Percentiles rank a stretch among this genome's conserved stretches.
phyloP scores from a whole-genome alignment of 164 flowering plant genomes.

The Chimonanthus praecox region DNA sequence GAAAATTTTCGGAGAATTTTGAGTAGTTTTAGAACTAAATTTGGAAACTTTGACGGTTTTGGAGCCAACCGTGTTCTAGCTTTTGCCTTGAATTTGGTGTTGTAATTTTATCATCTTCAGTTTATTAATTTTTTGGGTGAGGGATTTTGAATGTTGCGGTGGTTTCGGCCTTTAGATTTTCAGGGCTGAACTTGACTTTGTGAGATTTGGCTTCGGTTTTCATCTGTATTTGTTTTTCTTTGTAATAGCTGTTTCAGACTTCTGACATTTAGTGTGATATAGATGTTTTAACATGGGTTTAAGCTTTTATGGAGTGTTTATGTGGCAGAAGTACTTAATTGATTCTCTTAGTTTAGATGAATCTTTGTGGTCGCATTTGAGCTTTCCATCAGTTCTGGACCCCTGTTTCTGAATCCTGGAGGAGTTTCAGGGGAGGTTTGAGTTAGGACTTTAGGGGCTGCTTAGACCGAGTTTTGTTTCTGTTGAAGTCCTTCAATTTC shows the following conservation, averaged over 20 bases:
- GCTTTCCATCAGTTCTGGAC: neutral
- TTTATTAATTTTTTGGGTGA: neutral
- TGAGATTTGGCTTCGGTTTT: neutral
- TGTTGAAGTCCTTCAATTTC: neutral
- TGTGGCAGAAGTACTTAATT: neutral
- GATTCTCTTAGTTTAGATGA: neutral
- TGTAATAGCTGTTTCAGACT: too few species aligned
- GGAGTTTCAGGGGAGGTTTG: neutral
- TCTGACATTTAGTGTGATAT: neutral
- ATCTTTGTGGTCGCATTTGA: neutral
- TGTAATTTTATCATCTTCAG: neutral
- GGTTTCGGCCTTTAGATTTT: neutral
- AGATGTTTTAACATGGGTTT: neutral
- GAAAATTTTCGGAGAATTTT: neutral
- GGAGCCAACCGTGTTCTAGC: neutral
- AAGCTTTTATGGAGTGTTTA: neutral
- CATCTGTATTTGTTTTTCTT: neutral
- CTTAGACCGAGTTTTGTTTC: neutral
- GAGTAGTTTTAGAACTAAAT: conserved; percentile 1
- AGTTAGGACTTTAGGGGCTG: neutral
- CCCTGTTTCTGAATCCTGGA: neutral
- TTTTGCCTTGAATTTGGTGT: neutral
- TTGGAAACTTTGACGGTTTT: conserved; percentile 8
- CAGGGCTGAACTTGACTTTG: neutral
- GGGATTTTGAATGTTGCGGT: neutral